These are phyloP conservation scores for Glycyrrhiza uralensis DNA, from an alignment of 306 rosid species.

Conservation along the genomic window DNA sequence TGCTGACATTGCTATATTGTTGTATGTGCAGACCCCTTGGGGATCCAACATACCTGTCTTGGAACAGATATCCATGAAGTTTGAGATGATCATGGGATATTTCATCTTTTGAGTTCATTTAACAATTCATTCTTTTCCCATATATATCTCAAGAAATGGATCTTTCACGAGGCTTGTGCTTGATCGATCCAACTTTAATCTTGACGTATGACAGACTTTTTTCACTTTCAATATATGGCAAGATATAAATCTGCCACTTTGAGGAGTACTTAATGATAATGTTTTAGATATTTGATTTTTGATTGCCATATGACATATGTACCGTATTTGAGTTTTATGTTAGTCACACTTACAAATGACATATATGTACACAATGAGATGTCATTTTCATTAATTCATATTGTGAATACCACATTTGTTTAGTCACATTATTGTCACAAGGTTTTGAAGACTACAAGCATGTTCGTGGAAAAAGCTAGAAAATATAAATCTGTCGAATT, in stretches of 20 bases:
- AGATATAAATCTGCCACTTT: not conserved
- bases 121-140: not conserved
- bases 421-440: no score
- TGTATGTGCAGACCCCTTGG: constrained; percentile 80
- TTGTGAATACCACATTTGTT: not conserved
- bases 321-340: not conserved
- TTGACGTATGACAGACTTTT: not conserved
- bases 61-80: constrained; percentile 59
- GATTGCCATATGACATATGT: not conserved
- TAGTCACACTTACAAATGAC: not conserved
- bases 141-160: not conserved
- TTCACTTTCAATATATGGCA: not conserved
- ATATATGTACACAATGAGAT: no score
- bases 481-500: no score
- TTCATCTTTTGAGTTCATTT: constrained; percentile 1
- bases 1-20: constrained; percentile 23
- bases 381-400: no score
- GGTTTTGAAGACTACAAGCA: no score
- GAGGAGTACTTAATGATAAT: not conserved
- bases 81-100: constrained; percentile 25
- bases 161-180: not conserved
- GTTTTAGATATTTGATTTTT: no score
- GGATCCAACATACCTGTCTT: constrained; percentile 83
- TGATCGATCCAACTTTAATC: not conserved
- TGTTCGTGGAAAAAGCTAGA: no score